These are phyloP conservation scores for Ophiosphaerella korrae DNA, from an alignment of 2,329 filamentous ascomycete genomes.

Conservation along the genomic window DNA sequence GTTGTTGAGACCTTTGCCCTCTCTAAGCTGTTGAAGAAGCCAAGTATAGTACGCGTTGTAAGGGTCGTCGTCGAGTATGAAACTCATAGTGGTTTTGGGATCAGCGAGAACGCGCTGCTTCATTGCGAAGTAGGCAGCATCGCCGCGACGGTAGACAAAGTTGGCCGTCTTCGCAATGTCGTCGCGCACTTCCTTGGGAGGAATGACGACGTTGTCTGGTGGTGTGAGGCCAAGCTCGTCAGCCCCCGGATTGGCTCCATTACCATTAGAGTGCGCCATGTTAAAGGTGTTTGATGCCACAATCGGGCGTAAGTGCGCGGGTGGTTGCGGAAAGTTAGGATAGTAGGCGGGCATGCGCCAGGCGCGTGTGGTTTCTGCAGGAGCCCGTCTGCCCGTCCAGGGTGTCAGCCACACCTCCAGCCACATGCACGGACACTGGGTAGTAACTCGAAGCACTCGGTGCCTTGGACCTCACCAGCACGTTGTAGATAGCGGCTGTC, in stretches of 20 bases:
- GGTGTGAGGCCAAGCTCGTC: slow-evolving; percentile 60
- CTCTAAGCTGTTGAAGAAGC: slow-evolving; percentile 84
- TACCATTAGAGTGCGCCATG: slow-evolving; percentile 37
- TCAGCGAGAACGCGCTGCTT: slow-evolving; percentile 82
- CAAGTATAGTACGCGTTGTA: slow-evolving; percentile 91
- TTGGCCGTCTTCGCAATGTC: slow-evolving; percentile 94
- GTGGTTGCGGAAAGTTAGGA: slow-evolving; percentile 4
- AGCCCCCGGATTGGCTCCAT: slow-evolving; percentile 7
- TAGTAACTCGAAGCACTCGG: slow-evolving; percentile 15
- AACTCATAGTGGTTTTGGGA: slow-evolving; percentile 89
- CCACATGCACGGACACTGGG: slow-evolving; percentile 1
- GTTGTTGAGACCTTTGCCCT: slow-evolving; percentile 71
- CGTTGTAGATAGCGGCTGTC: neutral
- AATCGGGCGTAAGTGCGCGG: neutral
- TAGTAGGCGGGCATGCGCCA: slow-evolving; percentile 1
- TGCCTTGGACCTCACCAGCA: slow-evolving; percentile 6
- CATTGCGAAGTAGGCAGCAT: slow-evolving; percentile 79
- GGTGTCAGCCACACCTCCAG: slow-evolving; percentile 1
- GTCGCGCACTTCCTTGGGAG: slow-evolving; percentile 79
- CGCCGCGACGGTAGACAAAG: slow-evolving; percentile 75
- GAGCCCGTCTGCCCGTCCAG: neutral
- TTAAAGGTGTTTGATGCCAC: neutral
- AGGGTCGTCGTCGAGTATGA: slow-evolving; percentile 77
- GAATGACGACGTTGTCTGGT: slow-evolving; percentile 82
- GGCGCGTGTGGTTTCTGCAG: neutral